These are phyloP conservation scores for Podosphaera xanthii DNA, from an alignment of 2,329 filamentous ascomycete species.

Conservation along the genomic window DNA sequence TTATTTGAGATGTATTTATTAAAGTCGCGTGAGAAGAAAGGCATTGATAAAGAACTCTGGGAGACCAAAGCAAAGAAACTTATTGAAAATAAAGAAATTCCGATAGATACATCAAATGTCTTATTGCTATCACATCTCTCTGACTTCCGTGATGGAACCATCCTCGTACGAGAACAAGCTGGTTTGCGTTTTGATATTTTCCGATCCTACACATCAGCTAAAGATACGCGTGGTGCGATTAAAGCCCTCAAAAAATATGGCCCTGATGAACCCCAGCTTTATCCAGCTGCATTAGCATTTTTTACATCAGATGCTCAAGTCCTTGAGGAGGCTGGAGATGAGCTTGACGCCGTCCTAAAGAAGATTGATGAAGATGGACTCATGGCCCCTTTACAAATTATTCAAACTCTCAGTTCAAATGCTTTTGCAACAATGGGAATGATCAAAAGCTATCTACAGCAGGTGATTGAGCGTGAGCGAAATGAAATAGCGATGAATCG, in stretches of 20 bases:
- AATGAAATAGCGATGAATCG: slow-evolving; percentile 65
- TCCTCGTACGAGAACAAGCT: slow-evolving; percentile 81
- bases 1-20: slow-evolving; percentile 96
- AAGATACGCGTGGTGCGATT: slow-evolving; percentile 77
- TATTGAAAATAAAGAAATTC: slow-evolving; percentile 57
- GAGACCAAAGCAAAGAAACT: slow-evolving; percentile 75
- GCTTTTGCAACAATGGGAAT: slow-evolving; percentile 91
- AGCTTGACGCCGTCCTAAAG: slow-evolving; percentile 56
- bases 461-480: slow-evolving; percentile 72
- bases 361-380: slow-evolving; percentile 79
- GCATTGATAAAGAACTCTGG: slow-evolving; percentile 54
- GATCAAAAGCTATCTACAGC: slow-evolving; percentile 76
- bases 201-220: slow-evolving; percentile 78
- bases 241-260: slow-evolving; percentile 82
- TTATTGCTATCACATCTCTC: slow-evolving; percentile 80
- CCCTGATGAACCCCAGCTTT: slow-evolving; percentile 70
- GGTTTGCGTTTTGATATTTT: slow-evolving; percentile 89
- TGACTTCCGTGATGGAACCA: slow-evolving; percentile 72
- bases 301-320: slow-evolving; percentile 68
- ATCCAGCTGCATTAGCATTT: slow-evolving; percentile 78
- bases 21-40: slow-evolving; percentile 56
- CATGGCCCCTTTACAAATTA: slow-evolving; percentile 90
- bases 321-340: slow-evolving; percentile 68
- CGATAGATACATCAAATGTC: slow-evolving; percentile 88
- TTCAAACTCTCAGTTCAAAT: slow-evolving; percentile 64